These are phyloP conservation scores for Pleurotus sapidus DNA, from an alignment of 768 basidiomycete species.

Conservation along the genomic window DNA sequence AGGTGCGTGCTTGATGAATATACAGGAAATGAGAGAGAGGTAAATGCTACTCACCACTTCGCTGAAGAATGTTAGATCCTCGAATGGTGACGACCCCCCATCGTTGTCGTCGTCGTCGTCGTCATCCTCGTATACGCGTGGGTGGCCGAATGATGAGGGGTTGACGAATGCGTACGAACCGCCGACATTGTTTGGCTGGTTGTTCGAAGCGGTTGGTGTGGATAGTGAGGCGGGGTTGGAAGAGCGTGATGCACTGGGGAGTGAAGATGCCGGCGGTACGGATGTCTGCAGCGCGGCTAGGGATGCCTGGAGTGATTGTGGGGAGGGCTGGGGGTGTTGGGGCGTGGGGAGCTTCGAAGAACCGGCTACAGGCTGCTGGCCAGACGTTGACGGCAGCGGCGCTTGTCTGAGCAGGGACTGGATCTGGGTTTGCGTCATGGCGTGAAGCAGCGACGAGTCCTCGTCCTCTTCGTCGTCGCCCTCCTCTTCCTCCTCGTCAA, in stretches of 20 bases:
- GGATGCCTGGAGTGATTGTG: background rate
- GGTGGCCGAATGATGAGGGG: constrained; percentile 36
- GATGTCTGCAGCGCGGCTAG: constrained; percentile 1
- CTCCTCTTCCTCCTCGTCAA: constrained; percentile 30
- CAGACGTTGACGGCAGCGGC: constrained; percentile 12
- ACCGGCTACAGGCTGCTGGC: background rate
- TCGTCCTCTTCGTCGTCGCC: constrained; percentile 8
- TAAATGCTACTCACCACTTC: constrained; percentile 13
- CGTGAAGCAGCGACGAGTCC: no score
- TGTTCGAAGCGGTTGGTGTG: constrained; percentile 14
- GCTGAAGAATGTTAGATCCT: constrained; percentile 22
- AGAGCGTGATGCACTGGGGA: constrained; percentile 30
- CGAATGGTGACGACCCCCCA: constrained; percentile 21
- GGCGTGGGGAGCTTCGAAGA: no score
- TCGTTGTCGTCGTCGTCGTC: constrained; percentile 27
- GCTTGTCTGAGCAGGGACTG: background rate
- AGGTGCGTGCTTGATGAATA: constrained; percentile 7
- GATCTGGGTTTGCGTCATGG: no score
- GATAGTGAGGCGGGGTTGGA: constrained; percentile 26
- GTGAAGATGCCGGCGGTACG: constrained; percentile 20
- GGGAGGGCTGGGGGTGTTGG: no score
- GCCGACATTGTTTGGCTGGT: no score
- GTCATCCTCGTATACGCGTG: constrained; percentile 19
- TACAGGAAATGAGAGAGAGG: constrained; percentile 18
- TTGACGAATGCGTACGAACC: constrained; percentile 41